Conservation (phyloP, 495 filamentous ascomycete genomes). For the Oidiodendron maius region DNA sequence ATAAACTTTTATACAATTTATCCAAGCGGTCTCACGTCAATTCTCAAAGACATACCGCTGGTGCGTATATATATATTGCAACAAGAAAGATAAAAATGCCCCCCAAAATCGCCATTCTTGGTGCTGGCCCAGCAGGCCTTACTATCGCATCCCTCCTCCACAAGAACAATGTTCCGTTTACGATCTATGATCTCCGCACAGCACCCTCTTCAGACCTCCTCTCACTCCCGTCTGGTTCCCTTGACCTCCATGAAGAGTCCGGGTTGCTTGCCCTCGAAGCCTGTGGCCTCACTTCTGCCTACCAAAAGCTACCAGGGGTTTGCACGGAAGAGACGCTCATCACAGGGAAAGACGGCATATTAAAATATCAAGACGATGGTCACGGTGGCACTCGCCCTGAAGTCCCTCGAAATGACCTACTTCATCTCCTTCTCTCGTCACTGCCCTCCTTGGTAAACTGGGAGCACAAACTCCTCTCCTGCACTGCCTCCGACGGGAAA, state of each 20-base stretch:
- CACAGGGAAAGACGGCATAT: slow-evolving; percentile 28
- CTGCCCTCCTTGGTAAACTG: too few species aligned
- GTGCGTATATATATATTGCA: not conserved
- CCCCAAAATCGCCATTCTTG: slow-evolving; percentile 48
- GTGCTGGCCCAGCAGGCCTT: slow-evolving; percentile 50
- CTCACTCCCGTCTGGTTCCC: slow-evolving; percentile 34
- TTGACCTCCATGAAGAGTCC: slow-evolving; percentile 46
- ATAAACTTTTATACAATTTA: too few species aligned
- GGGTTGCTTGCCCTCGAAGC: slow-evolving; percentile 45
- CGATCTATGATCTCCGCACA: slow-evolving; percentile 34
- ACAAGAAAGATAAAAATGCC: slow-evolving; percentile 5
- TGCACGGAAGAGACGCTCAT: slow-evolving; percentile 42
- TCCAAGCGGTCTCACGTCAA: too few species aligned
- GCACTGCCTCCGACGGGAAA: too few species aligned
- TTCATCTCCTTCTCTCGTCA: slow-evolving; percentile 32
- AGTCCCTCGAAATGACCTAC: slow-evolving; percentile 27
- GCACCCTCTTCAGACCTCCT: slow-evolving; percentile 19
- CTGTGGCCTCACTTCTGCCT: slow-evolving; percentile 43
- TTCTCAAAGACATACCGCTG: not conserved
- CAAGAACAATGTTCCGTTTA: slow-evolving; percentile 24
- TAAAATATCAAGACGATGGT: slow-evolving; percentile 13
- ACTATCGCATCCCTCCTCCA: slow-evolving; percentile 48
- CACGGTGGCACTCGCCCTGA: too few species aligned
- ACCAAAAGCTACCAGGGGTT: slow-evolving; percentile 35
- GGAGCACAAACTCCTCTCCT: slow-evolving; percentile 33